Evolutionary conservation across 1,284 basidiomycete genomes (phyloP), one percentile per base, ranked within the genome.

Genomic region (Ceratobasidium sp.): DNA sequence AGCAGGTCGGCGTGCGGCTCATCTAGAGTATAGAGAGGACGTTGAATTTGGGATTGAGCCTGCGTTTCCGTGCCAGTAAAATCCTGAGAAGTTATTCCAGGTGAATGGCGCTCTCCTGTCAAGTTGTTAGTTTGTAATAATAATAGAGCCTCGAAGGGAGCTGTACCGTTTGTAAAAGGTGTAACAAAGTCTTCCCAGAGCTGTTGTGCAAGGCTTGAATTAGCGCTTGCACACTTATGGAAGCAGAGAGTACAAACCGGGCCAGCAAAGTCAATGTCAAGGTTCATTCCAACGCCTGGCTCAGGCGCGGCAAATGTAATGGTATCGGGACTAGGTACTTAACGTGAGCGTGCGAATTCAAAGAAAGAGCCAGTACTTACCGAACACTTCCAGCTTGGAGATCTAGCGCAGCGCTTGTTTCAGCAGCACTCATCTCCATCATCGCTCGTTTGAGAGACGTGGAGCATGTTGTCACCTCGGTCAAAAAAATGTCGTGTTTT

Each of bases 401-500:
- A 33, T 78, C 33, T 38, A 54, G 28, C 26, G 66, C 44, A 56
- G 62, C 57, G 54, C 56, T 54, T 23, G 69, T 33, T 57, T 69
- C 67, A 62, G 54, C 77, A 50, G 77, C 75, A 73, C 68, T 77
- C 26, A 59, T 79, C 46, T 80, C 79, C 57, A 74, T 46, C 28
- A 81, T 88, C 9, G 92, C 89, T 82, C 92, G 93, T 85, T 93
- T 94, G 70, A 95, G 85, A 7, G 92, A 88, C 62, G 90, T 86
- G 77, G 91, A 93, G 81, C 92, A 94, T n/a, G 87, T 88, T 42
- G 90, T 90, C n/a, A 94, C 91, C 82, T 95, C 93, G n/a, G 89
- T 87, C 80, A 92, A 84, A 80, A 95, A 91, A 10, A 95, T 91
- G 75, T 95, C 94, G 85, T 95, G 92, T 83, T 95, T 95, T 79